Evolutionary conservation across 1,139 yeast species (phyloP), one percentile per base, ranked within the genome.

Genomic region (Yamadazyma dushanensis): DNA sequence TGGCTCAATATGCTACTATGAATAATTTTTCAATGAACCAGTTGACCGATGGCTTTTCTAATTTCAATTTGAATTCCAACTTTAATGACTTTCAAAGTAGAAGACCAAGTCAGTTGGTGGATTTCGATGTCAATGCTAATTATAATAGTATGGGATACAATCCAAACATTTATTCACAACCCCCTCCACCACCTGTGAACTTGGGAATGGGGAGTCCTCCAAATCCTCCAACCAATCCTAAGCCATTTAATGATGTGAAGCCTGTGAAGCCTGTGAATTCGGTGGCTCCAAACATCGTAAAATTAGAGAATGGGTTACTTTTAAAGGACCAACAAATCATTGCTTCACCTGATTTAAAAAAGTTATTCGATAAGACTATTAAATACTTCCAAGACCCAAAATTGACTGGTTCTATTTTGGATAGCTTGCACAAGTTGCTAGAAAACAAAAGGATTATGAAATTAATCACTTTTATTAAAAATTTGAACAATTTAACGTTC

Each of bases 301-400:
- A 70, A 34, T 57, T 80, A 37, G 85, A 79, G 33, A 78, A 79
- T 49, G 84, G 84, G 1, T 61, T 80, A 26, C 46, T 76, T 9
- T 59, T 80, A 36, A 72, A 70, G 41, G 74, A 74, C 35, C 70
- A 66, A 44, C 66, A 69, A 29, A 78, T 80, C 20, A 57, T 78
- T 25, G 75, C 83, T 1, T 76, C 83, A 0, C 63, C 70, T 0
- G 76, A 69, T 6, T 63, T 77, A 46, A 71, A 70, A 38, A 40
- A 50, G 28, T 52, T 75, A 39, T 80, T 66, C 44, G 40, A 50
- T 14, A 66, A 70, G 41, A 66, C 80, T 1, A 56, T 57, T 15
- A 63, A 59, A 29, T 79, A 79, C 53, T 80, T 77, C 47, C 81
- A 69, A 40, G 56, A 63, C 40, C 54, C 55, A 5, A 53, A 49